Evolutionary conservation across 225 moss, liverwort and hornwort genomes (phyloP), one percentile per base, ranked within the genome.

Genomic region (Bryoerythrophyllum caledonicum): DNA sequence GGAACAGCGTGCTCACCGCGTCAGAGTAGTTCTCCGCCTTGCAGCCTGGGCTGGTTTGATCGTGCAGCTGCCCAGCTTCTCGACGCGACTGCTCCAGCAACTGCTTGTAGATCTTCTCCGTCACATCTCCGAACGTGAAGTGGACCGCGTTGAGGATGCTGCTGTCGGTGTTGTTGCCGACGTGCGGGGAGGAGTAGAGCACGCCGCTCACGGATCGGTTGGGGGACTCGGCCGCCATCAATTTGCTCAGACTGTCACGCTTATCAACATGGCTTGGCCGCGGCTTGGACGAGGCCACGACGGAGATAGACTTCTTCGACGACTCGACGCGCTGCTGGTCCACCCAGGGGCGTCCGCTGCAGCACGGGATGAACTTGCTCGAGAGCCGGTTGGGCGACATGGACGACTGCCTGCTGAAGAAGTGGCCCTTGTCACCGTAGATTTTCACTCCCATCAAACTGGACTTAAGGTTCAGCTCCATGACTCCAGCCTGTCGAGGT

Each of bases 361-460:
- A 76, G 61, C 63, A 86, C 5, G 86, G 72, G 0, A 60, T 67
- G 46, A 32, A 72, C 37, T 76, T 83, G 24, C 66, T 81, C 24
- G 76, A 75, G 30, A 62, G 57, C 60, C 59, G 41, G 28, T 73
- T 49, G n/a, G 86, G 81, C 5, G 83, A 57, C 41, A 76, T 73
- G 16, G 86, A 81, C 4, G 83, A 86, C 26, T 78, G 83, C 60
- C 78, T 78, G 61, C 78, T 86, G 17, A 86, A 83, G 72, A 81
- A 86, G 27, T 69, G 73, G 58, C 76, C 78, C 5, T 72, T 83
- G 46, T 79, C 83, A 38, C 83, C 86, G 27, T 78, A 75, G 43
- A 86, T 78, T 68, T 81, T 76, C 16, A 83, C 86, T 76, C 86
- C 86, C 81, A 87, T 81, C 55, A 87, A 73, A 79, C 78, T 84